phyloP scores from a whole-genome alignment of 2,329 filamentous ascomycete species.

The Aspergillus terreus region DNA sequence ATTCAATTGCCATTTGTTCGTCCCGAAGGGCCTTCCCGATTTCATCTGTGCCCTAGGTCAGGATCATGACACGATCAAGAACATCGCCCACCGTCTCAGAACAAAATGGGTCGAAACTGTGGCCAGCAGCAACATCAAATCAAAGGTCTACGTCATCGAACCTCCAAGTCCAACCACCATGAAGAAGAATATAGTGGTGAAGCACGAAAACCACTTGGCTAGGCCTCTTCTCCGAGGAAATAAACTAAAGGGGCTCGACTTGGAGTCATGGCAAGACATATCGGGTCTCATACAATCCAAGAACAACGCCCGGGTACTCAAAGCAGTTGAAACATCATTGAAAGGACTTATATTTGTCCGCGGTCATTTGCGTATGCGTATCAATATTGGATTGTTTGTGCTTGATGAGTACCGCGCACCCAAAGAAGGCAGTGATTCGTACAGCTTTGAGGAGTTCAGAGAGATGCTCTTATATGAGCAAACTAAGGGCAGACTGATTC shows the following conservation, averaged over 20 bases:
- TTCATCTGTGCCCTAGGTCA: constrained; percentile 31
- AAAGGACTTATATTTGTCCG: constrained; percentile 28
- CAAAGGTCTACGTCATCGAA: constrained; percentile 33
- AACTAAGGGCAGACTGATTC: constrained; percentile 35
- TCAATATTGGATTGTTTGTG: constrained; percentile 41
- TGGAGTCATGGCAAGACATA: constrained; percentile 19
- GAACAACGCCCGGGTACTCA: constrained; percentile 29
- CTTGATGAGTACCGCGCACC: constrained; percentile 34
- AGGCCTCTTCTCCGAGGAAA: constrained; percentile 21
- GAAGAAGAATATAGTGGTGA: constrained; percentile 23
- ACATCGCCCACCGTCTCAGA: constrained; percentile 29
- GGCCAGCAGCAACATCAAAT: constrained; percentile 24
- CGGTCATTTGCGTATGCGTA: constrained; percentile 39
- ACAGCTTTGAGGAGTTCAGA: constrained; percentile 38
- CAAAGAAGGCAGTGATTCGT: constrained; percentile 19
- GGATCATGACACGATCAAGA: constrained; percentile 31
- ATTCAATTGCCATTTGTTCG: constrained; percentile 39
- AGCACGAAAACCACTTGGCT: constrained; percentile 14
- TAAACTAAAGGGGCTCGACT: constrained; percentile 11
- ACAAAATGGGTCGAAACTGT: constrained; percentile 27
- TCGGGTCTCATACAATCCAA: constrained; percentile 20
- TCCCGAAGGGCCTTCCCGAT: constrained; percentile 26
- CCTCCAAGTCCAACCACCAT: constrained; percentile 19
- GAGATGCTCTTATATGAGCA: constrained; percentile 36
- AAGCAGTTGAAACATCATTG: constrained; percentile 28